A percentile compares a stretch with the other conserved stretches of the same genome.
Evolutionary conservation across 1,284 basidiomycete species (phyloP).

Genomic region (Tausonia pullulans): DNA sequence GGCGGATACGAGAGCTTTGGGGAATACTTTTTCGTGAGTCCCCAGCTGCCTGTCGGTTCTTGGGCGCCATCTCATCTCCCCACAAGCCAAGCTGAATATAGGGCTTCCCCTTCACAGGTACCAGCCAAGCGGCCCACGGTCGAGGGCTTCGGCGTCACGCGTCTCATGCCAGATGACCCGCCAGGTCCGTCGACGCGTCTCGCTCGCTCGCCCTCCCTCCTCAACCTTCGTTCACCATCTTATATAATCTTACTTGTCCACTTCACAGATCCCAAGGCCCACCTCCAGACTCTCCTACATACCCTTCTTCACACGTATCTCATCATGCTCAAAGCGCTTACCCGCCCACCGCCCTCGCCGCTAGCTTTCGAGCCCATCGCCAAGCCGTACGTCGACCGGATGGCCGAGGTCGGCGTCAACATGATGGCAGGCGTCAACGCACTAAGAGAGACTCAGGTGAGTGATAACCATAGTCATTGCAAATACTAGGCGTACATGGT

Average conservation of each 20-base stretch:
- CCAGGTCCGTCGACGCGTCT: neutral
- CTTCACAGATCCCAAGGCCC: neutral
- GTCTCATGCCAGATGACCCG: slow-evolving; percentile 6
- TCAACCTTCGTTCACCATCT: neutral
- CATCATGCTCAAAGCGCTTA: slow-evolving; percentile 9
- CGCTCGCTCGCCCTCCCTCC: neutral
- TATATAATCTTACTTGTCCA: neutral
- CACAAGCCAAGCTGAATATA: no score
- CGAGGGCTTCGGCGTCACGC: slow-evolving; percentile 10
- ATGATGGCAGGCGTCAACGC: slow-evolving; percentile 15
- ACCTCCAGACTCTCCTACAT: slow-evolving; percentile 11
- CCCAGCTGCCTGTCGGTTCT: no score
- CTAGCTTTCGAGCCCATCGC: neutral
- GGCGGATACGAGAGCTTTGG: slow-evolving; percentile 12
- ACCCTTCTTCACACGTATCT: slow-evolving; percentile 10
- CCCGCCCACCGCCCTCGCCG: slow-evolving; percentile 5
- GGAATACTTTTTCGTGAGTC: neutral
- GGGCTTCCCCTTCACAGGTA: neutral
- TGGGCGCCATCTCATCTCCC: neutral
- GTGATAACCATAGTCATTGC: neutral
- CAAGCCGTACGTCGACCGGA: slow-evolving; percentile 5
- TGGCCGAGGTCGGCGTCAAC: slow-evolving; percentile 16
- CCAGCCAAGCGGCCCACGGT: neutral
- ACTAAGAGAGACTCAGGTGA: slow-evolving; percentile 11
- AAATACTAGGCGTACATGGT: no score